A percentile compares a stretch with the other conserved stretches of the same genome.
Evolutionary conservation across 169 alveolate genomes (phyloP).

Genomic region (Neospora caninum): DNA sequence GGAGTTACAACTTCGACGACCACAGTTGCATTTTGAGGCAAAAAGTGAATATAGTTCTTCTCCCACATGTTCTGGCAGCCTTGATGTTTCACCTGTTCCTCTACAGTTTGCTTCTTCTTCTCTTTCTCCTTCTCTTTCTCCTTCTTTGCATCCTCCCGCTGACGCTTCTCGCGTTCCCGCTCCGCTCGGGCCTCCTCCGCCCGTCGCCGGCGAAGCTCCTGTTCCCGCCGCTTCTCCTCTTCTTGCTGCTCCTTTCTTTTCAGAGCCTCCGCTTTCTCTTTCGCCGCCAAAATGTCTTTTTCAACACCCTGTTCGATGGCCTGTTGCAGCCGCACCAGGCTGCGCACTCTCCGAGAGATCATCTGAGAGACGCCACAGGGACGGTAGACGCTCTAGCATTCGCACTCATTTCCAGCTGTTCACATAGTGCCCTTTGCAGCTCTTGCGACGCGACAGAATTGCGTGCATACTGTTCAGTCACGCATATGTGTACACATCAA

Average conservation of each 20-base stretch:
- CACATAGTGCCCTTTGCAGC: too few species aligned
- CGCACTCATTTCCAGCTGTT: too few species aligned
- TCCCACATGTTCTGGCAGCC: not conserved
- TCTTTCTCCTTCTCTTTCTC: constrained; percentile 28
- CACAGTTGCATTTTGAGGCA: too few species aligned
- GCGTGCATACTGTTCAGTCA: too few species aligned
- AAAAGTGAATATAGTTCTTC: too few species aligned
- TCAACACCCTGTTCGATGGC: constrained; percentile 28
- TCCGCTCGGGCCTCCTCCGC: constrained; percentile 32
- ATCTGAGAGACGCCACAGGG: not conserved
- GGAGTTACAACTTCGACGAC: too few species aligned
- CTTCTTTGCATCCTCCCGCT: constrained; percentile 31
- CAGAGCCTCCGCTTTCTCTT: constrained; percentile 21
- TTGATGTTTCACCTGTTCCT: constrained; percentile 1
- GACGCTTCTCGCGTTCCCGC: constrained; percentile 23
- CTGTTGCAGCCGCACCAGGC: constrained; percentile 9
- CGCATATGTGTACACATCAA: too few species aligned
- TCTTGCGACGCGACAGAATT: too few species aligned
- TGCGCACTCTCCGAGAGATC: not conserved
- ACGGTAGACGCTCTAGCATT: too few species aligned
- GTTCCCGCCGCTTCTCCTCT: constrained; percentile 3
- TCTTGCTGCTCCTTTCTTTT: constrained; percentile 14
- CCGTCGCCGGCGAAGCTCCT: not conserved
- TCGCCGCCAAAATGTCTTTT: constrained; percentile 16
- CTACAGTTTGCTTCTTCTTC: constrained; percentile 1